These are phyloP conservation scores for Cercospora sesami DNA, from an alignment of 2,329 filamentous ascomycete species.

Conservation along the genomic window DNA sequence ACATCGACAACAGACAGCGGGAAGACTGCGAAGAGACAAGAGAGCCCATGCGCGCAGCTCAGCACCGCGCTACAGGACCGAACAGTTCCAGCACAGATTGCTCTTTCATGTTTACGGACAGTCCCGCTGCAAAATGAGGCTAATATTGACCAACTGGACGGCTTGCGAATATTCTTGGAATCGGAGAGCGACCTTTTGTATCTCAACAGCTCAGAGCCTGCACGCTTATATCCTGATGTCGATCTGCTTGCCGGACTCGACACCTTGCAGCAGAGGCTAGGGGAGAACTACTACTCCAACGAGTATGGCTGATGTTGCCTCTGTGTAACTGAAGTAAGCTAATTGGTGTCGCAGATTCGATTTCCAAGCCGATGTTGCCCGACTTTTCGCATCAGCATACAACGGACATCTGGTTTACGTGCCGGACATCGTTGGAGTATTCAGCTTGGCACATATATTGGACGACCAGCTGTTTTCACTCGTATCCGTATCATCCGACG, in stretches of 20 bases:
- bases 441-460: slow-evolving; percentile 38
- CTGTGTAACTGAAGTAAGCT: background rate
- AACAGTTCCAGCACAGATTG: slow-evolving; percentile 1
- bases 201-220: slow-evolving; percentile 41
- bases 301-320: slow-evolving; percentile 36
- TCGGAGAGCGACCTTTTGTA: slow-evolving; percentile 46
- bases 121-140: slow-evolving; percentile 14
- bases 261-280: slow-evolving; percentile 37
- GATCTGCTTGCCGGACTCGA: slow-evolving; percentile 44
- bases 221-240: slow-evolving; percentile 39
- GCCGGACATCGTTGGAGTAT: slow-evolving; percentile 41
- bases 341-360: slow-evolving; percentile 26
- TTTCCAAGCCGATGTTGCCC: slow-evolving; percentile 42
- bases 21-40: background rate
- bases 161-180: slow-evolving; percentile 26
- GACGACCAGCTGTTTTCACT: slow-evolving; percentile 5
- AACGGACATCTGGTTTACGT: slow-evolving; percentile 46
- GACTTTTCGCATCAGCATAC: slow-evolving; percentile 41
- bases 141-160: slow-evolving; percentile 10
- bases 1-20: background rate
- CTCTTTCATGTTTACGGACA: slow-evolving; percentile 6
- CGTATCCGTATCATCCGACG: slow-evolving; percentile 39
- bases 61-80: background rate
- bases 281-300: slow-evolving; percentile 36
- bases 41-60: slow-evolving; percentile 6